Percentiles rank a stretch among this genome's conserved stretches.
Conservation (phyloP, 768 basidiomycete species). For the Kondoa subrosea region DNA sequence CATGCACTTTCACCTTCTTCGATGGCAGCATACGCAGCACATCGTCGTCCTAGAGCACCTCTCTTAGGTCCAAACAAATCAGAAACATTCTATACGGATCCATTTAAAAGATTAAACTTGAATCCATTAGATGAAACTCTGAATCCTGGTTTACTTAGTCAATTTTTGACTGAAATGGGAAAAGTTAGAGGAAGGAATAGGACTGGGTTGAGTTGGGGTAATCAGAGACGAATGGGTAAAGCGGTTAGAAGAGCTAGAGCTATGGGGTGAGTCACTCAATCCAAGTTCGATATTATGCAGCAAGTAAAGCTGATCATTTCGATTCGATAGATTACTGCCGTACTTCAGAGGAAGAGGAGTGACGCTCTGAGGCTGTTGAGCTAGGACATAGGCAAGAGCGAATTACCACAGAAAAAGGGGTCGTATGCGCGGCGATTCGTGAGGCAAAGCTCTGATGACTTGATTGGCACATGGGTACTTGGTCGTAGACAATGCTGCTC, state of each 20-base stretch:
- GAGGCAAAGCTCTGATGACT: too few relatives aligned
- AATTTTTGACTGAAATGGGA: constrained; percentile 55
- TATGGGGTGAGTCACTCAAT: constrained; percentile 58
- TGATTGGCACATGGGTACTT: too few relatives aligned
- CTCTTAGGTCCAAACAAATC: background rate
- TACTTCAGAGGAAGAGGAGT: background rate
- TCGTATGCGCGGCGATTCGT: too few relatives aligned
- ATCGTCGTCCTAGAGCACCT: background rate
- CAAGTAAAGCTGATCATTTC: background rate
- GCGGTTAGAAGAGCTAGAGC: constrained; percentile 73
- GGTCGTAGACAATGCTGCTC: too few relatives aligned
- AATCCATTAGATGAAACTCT: background rate
- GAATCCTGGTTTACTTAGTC: constrained; percentile 44
- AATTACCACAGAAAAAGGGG: too few relatives aligned
- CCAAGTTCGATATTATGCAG: background rate
- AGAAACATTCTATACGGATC: background rate
- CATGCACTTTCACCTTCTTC: background rate
- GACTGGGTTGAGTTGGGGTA: constrained; percentile 58
- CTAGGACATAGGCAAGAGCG: too few relatives aligned
- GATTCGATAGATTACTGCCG: background rate
- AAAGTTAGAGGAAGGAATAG: constrained; percentile 52
- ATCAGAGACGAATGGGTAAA: constrained; percentile 60
- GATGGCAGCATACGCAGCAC: background rate
- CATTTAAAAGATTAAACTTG: background rate
- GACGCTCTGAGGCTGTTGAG: background rate